phyloP scores from a whole-genome alignment of 768 basidiomycete species.

The Xerocomus spinulosus region DNA sequence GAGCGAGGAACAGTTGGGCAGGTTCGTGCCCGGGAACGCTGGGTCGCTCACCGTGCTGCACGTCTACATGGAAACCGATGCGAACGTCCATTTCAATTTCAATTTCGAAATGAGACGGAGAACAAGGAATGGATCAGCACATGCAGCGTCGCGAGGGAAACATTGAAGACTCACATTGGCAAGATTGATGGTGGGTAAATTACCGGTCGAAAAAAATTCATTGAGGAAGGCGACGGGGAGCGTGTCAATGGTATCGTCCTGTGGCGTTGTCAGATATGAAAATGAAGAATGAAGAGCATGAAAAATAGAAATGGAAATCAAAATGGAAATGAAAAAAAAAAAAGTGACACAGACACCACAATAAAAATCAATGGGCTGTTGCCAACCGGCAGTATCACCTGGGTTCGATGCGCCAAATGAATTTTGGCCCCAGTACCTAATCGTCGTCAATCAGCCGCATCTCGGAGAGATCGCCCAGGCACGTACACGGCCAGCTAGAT shows the following conservation, averaged over 20 bases:
- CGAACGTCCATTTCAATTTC: not conserved
- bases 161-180: conserved; percentile 42
- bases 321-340: too few relatives aligned
- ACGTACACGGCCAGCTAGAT: conserved; percentile 25
- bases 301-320: too few relatives aligned
- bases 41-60: conserved; percentile 55
- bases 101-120: not conserved
- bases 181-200: conserved; percentile 54
- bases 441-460: not conserved
- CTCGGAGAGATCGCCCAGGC: not conserved
- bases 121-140: conserved; percentile 1
- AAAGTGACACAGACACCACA: conserved; percentile 11
- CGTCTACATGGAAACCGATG: conserved; percentile 35
- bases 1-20: conserved; percentile 58
- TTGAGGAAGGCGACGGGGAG: conserved; percentile 61
- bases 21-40: conserved; percentile 56
- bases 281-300: too few relatives aligned
- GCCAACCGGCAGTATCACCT: conserved; percentile 21
- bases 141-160: not conserved
- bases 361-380: conserved; percentile 32
- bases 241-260: conserved; percentile 55
- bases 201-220: conserved; percentile 55
- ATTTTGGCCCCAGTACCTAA: conserved; percentile 36
- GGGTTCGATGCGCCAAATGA: conserved; percentile 30
- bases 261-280: not conserved